A percentile compares a stretch with the other conserved stretches of the same genome.
Evolutionary conservation across 768 basidiomycete genomes (phyloP).

Genomic region (Pulveroboletus sp.): DNA sequence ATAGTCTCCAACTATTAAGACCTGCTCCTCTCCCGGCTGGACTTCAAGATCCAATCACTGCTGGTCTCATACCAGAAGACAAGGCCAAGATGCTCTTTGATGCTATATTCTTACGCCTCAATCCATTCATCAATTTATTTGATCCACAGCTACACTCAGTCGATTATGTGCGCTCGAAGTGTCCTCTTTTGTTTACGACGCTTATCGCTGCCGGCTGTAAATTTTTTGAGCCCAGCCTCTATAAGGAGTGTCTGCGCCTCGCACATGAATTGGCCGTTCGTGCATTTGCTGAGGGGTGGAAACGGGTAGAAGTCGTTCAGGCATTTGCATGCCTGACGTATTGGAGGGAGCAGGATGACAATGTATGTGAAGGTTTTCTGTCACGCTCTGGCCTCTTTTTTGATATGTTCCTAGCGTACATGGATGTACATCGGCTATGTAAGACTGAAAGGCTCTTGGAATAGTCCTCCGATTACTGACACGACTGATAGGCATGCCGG

Average conservation of each 20-base stretch:
- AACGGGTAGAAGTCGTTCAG: conserved; percentile 84
- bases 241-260: conserved; percentile 65
- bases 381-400: neutral
- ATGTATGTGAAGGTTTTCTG: conserved; percentile 40
- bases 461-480: conserved; percentile 2
- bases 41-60: conserved; percentile 65
- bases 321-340: conserved; percentile 87
- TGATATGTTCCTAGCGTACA: conserved; percentile 52
- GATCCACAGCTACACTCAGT: conserved; percentile 85
- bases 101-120: conserved; percentile 76
- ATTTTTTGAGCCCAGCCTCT: conserved; percentile 71
- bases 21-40: conserved; percentile 37
- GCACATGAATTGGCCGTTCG: conserved; percentile 72
- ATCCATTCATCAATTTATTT: conserved; percentile 87
- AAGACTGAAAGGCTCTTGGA: conserved; percentile 26
- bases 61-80: conserved; percentile 66
- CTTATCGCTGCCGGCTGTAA: conserved; percentile 84
- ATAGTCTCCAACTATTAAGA: conserved; percentile 34
- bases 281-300: conserved; percentile 77
- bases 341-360: conserved; percentile 88
- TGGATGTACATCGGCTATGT: conserved; percentile 90
- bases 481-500: conserved; percentile 61
- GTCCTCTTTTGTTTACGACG: conserved; percentile 81
- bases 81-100: conserved; percentile 76
- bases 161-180: conserved; percentile 73